Evolutionary conservation across 139 green algal genomes (phyloP).

Genomic region (Astrephomene gubernaculifera): DNA sequence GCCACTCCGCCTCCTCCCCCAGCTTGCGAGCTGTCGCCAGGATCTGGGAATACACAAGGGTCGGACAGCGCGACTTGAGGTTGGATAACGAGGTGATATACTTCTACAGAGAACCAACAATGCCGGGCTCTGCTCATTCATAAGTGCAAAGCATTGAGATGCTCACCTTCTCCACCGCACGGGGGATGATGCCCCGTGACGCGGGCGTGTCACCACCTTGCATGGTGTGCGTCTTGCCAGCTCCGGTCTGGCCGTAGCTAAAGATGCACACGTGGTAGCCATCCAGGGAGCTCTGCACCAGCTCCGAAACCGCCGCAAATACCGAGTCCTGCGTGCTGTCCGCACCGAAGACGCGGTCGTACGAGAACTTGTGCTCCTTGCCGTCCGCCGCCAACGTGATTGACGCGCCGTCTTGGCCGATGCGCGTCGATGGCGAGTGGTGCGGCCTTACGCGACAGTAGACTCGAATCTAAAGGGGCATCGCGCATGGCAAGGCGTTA

Average conservation of each 20-base stretch:
- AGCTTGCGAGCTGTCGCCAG: constrained; percentile 69
- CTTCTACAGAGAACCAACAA: not conserved
- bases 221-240: constrained; percentile 99
- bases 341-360: constrained; percentile 80
- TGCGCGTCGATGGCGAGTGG: constrained; percentile 50
- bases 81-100: not conserved
- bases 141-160: not conserved
- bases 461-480: constrained; percentile 84
- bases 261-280: constrained; percentile 99
- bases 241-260: constrained; percentile 97
- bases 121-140: not conserved
- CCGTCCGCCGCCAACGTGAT: constrained; percentile 69
- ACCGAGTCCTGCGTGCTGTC: constrained; percentile 67
- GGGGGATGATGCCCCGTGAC: constrained; percentile 89
- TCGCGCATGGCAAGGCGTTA: not conserved
- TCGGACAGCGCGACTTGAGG: too few relatives aligned
- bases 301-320: constrained; percentile 92
- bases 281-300: constrained; percentile 96
- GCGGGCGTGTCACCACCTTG: constrained; percentile 67
- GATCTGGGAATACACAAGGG: constrained; percentile 63
- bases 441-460: constrained; percentile 87
- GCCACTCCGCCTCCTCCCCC: constrained; percentile 81
- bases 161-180: constrained; percentile 82
- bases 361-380: constrained; percentile 82
- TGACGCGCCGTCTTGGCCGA: constrained; percentile 63